Conservation (phyloP, 768 basidiomycete genomes). For the Suillus paluster region DNA sequence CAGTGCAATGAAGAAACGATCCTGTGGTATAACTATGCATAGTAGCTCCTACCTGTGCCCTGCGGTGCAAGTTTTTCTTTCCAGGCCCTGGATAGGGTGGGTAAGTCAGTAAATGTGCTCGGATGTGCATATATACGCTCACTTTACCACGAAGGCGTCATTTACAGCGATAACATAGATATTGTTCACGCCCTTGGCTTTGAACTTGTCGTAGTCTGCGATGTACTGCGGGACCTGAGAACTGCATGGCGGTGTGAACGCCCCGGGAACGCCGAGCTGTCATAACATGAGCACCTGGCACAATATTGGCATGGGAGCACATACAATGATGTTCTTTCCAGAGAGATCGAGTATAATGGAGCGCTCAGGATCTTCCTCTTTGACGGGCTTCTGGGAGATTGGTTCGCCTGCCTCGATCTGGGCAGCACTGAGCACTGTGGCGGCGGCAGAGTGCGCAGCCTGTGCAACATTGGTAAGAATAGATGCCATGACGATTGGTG, state of each 20-base stretch:
- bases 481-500: slow-evolving; percentile 46
- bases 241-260: slow-evolving; percentile 76
- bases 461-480: slow-evolving; percentile 49
- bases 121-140: slow-evolving; percentile 9
- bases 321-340: slow-evolving; percentile 68
- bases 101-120: slow-evolving; percentile 11
- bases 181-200: slow-evolving; percentile 72
- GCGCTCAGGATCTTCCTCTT: slow-evolving; percentile 58
- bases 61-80: slow-evolving; percentile 61
- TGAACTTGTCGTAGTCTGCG: slow-evolving; percentile 67
- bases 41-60: slow-evolving; percentile 52
- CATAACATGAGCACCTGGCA: neutral
- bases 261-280: slow-evolving; percentile 77
- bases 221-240: slow-evolving; percentile 69
- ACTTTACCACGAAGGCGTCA: slow-evolving; percentile 74
- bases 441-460: slow-evolving; percentile 57
- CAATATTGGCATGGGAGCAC: slow-evolving; percentile 22
- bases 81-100: slow-evolving; percentile 55
- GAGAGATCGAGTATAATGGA: slow-evolving; percentile 48
- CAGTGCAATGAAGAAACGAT: slow-evolving; percentile 12
- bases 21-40: neutral
- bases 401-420: slow-evolving; percentile 44
- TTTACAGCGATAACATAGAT: slow-evolving; percentile 80
- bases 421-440: slow-evolving; percentile 50
- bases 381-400: slow-evolving; percentile 57